Evolutionary conservation across 768 basidiomycete species (phyloP).

Genomic region (Neoboletus subvelutipes): DNA sequence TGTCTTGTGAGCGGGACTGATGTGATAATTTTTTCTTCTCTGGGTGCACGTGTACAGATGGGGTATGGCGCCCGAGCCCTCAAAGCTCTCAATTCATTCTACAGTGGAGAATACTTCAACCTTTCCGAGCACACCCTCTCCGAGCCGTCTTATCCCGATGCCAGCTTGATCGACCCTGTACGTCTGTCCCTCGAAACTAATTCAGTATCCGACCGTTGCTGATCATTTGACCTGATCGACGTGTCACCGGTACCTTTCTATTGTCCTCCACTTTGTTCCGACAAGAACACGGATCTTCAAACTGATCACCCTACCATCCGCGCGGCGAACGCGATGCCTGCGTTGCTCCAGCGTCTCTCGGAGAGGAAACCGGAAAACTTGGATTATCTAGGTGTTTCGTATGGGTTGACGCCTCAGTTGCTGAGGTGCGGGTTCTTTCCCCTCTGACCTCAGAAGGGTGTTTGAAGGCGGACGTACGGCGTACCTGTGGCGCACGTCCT

Average conservation of each 20-base stretch:
- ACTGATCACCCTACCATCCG: conserved; percentile 79
- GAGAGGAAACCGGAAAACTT: conserved; percentile 87
- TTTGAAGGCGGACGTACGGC: neutral
- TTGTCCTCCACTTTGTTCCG: neutral
- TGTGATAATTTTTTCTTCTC: neutral
- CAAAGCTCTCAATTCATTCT: conserved; percentile 84
- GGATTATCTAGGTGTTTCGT: conserved; percentile 96
- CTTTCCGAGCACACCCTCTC: conserved; percentile 59
- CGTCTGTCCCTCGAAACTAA: conserved; percentile 7
- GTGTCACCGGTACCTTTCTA: neutral
- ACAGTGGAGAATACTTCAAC: conserved; percentile 89
- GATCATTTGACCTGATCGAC: neutral
- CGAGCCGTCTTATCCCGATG: conserved; percentile 62
- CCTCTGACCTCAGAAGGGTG: too few species aligned
- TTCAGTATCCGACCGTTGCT: neutral
- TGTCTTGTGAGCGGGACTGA: conserved; percentile 3
- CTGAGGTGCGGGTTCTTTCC: too few species aligned
- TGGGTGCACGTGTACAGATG: conserved; percentile 56
- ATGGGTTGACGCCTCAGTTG: conserved; percentile 85
- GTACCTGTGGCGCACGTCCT: neutral
- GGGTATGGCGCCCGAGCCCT: conserved; percentile 93
- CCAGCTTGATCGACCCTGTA: conserved; percentile 48
- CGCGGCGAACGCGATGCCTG: conserved; percentile 79
- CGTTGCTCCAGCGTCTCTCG: conserved; percentile 84
- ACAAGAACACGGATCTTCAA: conserved; percentile 55